Evolutionary conservation across 305 asterid genomes (phyloP).

Genomic region (Euphrasia arctica): DNA sequence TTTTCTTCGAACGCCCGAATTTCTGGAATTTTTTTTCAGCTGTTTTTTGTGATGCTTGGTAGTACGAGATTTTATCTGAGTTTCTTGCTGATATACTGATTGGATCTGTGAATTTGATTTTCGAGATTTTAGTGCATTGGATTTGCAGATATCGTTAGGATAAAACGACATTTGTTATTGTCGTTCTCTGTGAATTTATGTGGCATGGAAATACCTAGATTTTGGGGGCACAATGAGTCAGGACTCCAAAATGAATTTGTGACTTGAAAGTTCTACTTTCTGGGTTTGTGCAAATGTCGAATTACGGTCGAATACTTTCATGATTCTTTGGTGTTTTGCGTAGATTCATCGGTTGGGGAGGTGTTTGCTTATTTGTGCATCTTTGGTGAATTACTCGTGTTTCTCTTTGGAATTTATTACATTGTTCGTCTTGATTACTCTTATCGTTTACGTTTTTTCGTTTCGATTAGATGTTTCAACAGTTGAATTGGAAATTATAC

Average conservation of each 20-base stretch:
- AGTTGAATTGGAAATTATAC: too few species aligned
- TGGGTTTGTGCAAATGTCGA: conserved; percentile 6
- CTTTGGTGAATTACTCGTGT: not conserved
- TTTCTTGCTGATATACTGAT: conserved; percentile 12
- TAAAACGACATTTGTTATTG: not conserved
- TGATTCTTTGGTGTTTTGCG: conserved; percentile 6
- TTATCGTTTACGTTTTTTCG: too few species aligned
- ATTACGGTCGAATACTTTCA: conserved; percentile 3
- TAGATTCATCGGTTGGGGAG: conserved; percentile 3
- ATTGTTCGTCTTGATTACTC: too few species aligned
- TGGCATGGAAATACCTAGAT: conserved; percentile 7
- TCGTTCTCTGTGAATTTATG: conserved; percentile 15
- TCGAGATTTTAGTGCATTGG: conserved; percentile 1
- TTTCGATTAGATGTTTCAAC: too few species aligned
- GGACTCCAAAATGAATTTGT: not conserved
- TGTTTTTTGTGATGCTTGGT: conserved; percentile 16
- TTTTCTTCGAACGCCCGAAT: conserved; percentile 22
- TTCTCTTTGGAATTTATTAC: not conserved
- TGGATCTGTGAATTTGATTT: conserved; percentile 38
- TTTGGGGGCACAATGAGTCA: conserved; percentile 3
- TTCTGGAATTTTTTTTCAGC: conserved; percentile 17
- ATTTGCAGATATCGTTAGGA: not conserved
- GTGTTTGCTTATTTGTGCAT: not conserved
- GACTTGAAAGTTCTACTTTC: conserved; percentile 10
- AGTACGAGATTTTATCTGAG: conserved; percentile 8